Evolutionary conservation across 2,329 filamentous ascomycete species (phyloP).

Genomic region (Scolecobasidium constrictum): DNA sequence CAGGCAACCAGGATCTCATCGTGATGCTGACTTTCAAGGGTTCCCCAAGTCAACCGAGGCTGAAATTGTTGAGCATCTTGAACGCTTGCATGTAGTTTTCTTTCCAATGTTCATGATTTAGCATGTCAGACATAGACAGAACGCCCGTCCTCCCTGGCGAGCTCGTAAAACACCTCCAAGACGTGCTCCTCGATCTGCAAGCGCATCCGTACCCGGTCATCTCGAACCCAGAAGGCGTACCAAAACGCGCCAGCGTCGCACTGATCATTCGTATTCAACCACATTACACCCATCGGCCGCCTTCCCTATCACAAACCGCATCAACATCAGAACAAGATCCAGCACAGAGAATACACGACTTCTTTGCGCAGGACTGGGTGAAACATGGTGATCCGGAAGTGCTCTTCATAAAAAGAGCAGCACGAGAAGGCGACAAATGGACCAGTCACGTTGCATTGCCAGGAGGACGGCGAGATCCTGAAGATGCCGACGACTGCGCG

Average conservation of each 20-base stretch:
- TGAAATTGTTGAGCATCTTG: too few species aligned
- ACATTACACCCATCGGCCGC: conserved; percentile 42
- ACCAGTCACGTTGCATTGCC: conserved; percentile 58
- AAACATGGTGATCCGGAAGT: conserved; percentile 54
- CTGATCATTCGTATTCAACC: conserved; percentile 53
- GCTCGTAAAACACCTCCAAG: conserved; percentile 29
- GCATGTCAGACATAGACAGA: too few species aligned
- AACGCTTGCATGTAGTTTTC: too few species aligned
- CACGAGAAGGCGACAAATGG: conserved; percentile 56
- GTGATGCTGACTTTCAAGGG: too few species aligned
- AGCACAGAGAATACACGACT: conserved; percentile 35
- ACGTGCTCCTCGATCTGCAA: conserved; percentile 31
- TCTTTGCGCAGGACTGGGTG: conserved; percentile 56
- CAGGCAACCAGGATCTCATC: too few species aligned
- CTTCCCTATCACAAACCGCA: conserved; percentile 16
- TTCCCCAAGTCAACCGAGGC: too few species aligned
- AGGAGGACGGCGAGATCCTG: conserved; percentile 54
- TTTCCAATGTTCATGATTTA: too few species aligned
- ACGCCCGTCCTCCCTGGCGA: conserved; percentile 10
- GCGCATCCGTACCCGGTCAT: conserved; percentile 38
- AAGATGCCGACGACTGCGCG: conserved; percentile 50
- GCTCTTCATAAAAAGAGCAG: conserved; percentile 61
- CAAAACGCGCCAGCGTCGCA: conserved; percentile 55
- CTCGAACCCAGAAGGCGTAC: conserved; percentile 36
- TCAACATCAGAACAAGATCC: conserved; percentile 15